These are phyloP conservation scores for Annona squamosa DNA, from an alignment of 164 flowering plant species.

Conservation along the genomic window DNA sequence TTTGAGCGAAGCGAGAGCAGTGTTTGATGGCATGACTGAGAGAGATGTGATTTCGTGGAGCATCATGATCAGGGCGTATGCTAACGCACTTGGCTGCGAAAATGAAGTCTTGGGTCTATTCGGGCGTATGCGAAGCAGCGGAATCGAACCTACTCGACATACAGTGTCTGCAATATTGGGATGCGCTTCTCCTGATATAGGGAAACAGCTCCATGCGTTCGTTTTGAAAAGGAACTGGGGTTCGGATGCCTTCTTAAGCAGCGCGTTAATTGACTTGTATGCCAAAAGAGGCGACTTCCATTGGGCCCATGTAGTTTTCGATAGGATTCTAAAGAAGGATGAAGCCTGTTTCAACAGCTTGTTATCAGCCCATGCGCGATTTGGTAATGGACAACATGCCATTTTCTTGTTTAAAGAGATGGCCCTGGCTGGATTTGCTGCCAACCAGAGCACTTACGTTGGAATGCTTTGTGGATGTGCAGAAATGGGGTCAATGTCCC, in stretches of 20 bases:
- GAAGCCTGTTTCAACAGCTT: constrained; percentile 1
- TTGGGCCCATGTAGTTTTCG: neutral
- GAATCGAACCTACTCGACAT: constrained; percentile 3
- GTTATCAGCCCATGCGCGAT: neutral
- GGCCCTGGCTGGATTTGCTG: neutral
- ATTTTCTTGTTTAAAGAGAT: neutral
- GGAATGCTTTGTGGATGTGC: constrained; percentile 6
- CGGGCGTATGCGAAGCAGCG: neutral
- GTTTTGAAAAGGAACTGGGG: constrained; percentile 1
- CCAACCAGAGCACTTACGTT: constrained; percentile 3
- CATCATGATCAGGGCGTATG: constrained; percentile 43
- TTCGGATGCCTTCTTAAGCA: neutral
- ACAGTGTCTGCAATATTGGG: neutral
- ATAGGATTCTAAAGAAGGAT: constrained; percentile 1
- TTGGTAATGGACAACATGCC: neutral
- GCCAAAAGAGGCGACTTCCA: neutral
- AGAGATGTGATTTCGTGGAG: constrained; percentile 46
- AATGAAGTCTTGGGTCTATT: constrained; percentile 1
- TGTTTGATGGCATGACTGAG: constrained; percentile 28
- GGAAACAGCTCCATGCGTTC: constrained; percentile 6
- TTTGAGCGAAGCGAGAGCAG: constrained; percentile 26
- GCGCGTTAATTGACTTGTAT: constrained; percentile 6
- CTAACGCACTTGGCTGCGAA: constrained; percentile 11
- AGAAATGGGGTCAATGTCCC: constrained; percentile 4
- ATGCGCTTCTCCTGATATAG: constrained; percentile 2